Evolutionary conservation across 176 grass and related monocot species (phyloP), one percentile per base, ranked within the genome.

Genomic region (Lolium rigidum): DNA sequence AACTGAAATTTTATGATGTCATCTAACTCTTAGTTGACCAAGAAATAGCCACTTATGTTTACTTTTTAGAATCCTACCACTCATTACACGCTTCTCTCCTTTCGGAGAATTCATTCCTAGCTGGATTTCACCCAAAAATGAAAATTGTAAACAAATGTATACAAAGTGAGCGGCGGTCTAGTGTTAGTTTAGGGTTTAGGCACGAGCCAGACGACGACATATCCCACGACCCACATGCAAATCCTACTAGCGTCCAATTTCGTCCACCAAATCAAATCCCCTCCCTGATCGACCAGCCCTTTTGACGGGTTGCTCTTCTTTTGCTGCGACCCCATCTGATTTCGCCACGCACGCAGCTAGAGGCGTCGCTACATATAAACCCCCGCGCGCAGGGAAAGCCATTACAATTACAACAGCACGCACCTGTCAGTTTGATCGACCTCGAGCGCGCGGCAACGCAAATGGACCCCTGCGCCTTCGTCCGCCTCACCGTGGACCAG

Each of bases 391-490:
- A 31, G 73, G 38, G 75, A 59, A 16, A n/a, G 73, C 60, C 18
- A 25, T 17, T 12, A 37, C n/a, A n/a, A n/a, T n/a, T n/a, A n/a
- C 76, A 44, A 65, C 51, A 21, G 31, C 49, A 52, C 76, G 71
- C 48, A 76, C 73, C 69, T 21, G 39, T 77, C 68, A 12, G 25
- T 26, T n/a, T 10, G 25, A 37, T 35, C 12, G 83, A 25, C 47
- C 35, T 24, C 51, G 63, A 85, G 52, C 41, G 56, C 56, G 56
- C 39, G 71, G 43, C 65, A 22, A 44, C 2, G 47, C 56, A 31
- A 48, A 98, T 98, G 95, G 94, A 98, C 88, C 97, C 97, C n/a
- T 95, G 97, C 90, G 79, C 92, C 17, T 98, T 98, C 78, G 92
- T 95, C 61, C 92, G 86, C 46, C 90, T 98, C 41, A 94, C 88